These are phyloP conservation scores for Crithidia mellificae DNA, from an alignment of 208 protist genomes.

Conservation along the genomic window DNA sequence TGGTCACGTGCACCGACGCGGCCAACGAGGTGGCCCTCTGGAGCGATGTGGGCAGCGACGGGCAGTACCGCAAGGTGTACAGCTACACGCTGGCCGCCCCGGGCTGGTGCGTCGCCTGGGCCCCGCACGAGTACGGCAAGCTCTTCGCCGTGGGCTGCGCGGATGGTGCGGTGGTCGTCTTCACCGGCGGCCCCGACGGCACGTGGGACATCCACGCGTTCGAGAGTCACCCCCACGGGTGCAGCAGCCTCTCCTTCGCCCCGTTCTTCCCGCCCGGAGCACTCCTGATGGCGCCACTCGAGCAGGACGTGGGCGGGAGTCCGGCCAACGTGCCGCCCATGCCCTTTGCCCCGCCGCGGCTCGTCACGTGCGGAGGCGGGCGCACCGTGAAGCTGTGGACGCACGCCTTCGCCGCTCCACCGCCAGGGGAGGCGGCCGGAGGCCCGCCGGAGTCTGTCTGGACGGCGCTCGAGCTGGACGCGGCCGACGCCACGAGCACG, in stretches of 20 bases:
- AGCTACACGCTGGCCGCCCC: conserved; percentile 36
- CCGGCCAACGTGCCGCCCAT: conserved; percentile 31
- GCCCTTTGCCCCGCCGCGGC: conserved; percentile 58
- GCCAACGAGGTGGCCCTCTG: conserved; percentile 57
- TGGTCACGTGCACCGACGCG: conserved; percentile 67
- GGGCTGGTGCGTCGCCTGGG: conserved; percentile 75
- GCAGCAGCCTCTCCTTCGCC: conserved; percentile 62
- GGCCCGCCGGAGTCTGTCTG: conserved; percentile 42
- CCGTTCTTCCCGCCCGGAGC: conserved; percentile 70
- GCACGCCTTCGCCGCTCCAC: conserved; percentile 33
- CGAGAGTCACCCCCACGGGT: conserved; percentile 51
- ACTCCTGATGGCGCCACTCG: conserved; percentile 67
- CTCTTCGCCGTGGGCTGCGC: conserved; percentile 78
- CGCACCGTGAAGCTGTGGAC: conserved; percentile 65
- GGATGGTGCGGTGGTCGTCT: conserved; percentile 66
- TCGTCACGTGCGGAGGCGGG: conserved; percentile 78
- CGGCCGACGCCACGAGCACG: conserved; percentile 14
- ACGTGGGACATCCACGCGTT: conserved; percentile 70
- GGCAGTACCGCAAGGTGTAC: conserved; percentile 71
- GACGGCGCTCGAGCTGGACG: conserved; percentile 48
- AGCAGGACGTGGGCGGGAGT: conserved; percentile 34
- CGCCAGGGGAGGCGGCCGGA: conserved; percentile 12
- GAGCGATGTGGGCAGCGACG: conserved; percentile 46
- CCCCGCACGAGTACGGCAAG: conserved; percentile 76
- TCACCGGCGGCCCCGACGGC: conserved; percentile 52